Evolutionary conservation across 208 protist species (phyloP).

Genomic region (Zelonia costaricensis): DNA sequence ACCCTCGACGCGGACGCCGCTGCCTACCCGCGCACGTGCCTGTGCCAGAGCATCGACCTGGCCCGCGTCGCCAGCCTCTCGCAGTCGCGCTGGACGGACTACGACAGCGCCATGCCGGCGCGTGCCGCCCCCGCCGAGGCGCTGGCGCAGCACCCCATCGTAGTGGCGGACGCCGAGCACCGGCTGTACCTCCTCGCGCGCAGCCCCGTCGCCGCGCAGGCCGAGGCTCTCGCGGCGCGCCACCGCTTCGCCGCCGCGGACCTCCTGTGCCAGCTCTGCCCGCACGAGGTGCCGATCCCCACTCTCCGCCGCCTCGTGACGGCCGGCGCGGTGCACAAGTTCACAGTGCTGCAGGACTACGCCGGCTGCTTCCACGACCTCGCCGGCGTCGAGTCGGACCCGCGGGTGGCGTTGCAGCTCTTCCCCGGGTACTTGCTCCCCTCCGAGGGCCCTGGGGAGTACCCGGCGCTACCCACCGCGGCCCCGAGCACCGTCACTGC

Average conservation of each 20-base stretch:
- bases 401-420: conserved; percentile 47
- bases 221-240: conserved; percentile 21
- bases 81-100: conserved; percentile 48
- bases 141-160: conserved; percentile 34
- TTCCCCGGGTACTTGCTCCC: conserved; percentile 28
- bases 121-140: conserved; percentile 9
- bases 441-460: background rate
- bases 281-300: conserved; percentile 38
- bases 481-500: background rate
- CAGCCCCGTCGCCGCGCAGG: conserved; percentile 28
- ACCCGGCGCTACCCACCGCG: background rate
- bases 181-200: conserved; percentile 45
- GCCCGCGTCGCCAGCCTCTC: conserved; percentile 21
- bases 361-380: conserved; percentile 46
- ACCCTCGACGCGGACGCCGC: conserved; percentile 12
- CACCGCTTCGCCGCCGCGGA: conserved; percentile 41
- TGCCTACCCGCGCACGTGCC: background rate
- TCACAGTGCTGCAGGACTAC: conserved; percentile 33
- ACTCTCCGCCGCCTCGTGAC: conserved; percentile 32
- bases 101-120: conserved; percentile 46
- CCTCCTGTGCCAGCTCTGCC: conserved; percentile 62
- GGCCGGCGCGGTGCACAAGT: conserved; percentile 45
- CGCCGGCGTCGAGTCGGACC: conserved; percentile 40
- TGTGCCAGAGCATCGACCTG: conserved; percentile 22
- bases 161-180: conserved; percentile 28